Base-by-base conservation (phyloP, 1,139 yeast species). In the Protomyces arabidopsidicola region DNA sequence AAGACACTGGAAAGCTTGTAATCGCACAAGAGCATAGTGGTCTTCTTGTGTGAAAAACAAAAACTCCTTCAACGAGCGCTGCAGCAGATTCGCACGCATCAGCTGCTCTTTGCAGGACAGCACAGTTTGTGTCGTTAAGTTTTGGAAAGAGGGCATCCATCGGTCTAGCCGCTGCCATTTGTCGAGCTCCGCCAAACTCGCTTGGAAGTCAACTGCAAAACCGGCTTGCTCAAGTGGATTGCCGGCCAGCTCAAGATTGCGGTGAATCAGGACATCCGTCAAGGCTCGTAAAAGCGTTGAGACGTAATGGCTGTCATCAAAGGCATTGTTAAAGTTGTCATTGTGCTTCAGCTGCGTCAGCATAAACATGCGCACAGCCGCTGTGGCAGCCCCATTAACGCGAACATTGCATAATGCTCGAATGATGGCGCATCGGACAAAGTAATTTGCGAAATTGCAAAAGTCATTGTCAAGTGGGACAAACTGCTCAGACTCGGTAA, bases 391-490 rank as follows among this genome's bases (percentile, higher is more conserved):
- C 12, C 59, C 64, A 20, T 80, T 81, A 71, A 88, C 86, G 64
- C 83, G 80, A 3, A 90, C 81, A 2, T 75, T 72, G 9, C 91
- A 79, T 59, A 93, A 74, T 1, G 90, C 84, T 57, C 72, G 70
- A 0, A 91, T 86, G 34, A 93, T 83, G 0, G 85, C 84, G 69
- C 82, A 86, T 71, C 86, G 89, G 12, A 93, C 75, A 67, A 88
- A 84, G 69, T 88, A 87, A 22, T 79, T 76, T 4, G 88, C 81
- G 67, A 81, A 84, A 70, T 89, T 85, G 3, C 83, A 78, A 72
- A 93, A 93, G 70, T 90, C 86, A 71, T 93, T 93, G 35, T 93
- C 87, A 53, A 82, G 75, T 0, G 98, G 98, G 51, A 91, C 79
- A 36, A 52, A 24, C 27, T 45, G 42, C 16, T 75, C 73, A 0